Base-by-base conservation (phyloP, 495 filamentous ascomycete species). In the Hypoxylon lienhwacheense region DNA sequence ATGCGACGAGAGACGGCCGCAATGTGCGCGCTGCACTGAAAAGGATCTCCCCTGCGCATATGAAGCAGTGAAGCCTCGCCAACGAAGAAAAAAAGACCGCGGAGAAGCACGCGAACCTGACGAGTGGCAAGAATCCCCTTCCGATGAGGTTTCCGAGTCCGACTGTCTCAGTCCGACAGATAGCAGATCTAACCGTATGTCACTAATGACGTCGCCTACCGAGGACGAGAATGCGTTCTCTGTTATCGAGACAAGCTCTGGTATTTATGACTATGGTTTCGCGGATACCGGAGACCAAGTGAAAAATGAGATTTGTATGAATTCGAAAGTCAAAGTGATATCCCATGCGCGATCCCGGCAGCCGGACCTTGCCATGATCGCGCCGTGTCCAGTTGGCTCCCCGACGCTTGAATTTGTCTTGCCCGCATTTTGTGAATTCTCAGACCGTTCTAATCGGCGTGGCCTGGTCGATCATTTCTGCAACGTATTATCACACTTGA, bases 401-500 rank as follows among this genome's bases (percentile, higher is more conserved):
- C 77, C 78, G 0, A 65, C 73, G 0, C 57, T 75, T 5, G 79
- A 82, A 31, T 81, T 84, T 47, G 64, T 60, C 34, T 48, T 77
- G 6, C 80, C 81, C 3, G 63, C 66, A 10, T 84, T 81, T 49
- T 71, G 72, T 14, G 81, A 85, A 51, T 82, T 83, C 64, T 73
- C 77, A 21, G 69, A 73, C 15, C 76, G 70, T 24, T 74, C 72
- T 24, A 82, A 81, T 54, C 75, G 79, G 22, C 70, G 82, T 29
- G 77, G 72, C 15, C 65, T 84, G 20, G 70, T 85, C 17, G 79
- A 83, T 58, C 81, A 85, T 65, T 84, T 84, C 58, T 82, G 81
- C 69, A 82, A 81, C 52, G 78, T 84, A 17, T 55, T 84, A 29
- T 83, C 80, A 6, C 81, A 83, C 64, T 68, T 83, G 24, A 82